These are phyloP conservation scores for Saturnispora mendoncae DNA, from an alignment of 805 yeast species.

Conservation along the genomic window DNA sequence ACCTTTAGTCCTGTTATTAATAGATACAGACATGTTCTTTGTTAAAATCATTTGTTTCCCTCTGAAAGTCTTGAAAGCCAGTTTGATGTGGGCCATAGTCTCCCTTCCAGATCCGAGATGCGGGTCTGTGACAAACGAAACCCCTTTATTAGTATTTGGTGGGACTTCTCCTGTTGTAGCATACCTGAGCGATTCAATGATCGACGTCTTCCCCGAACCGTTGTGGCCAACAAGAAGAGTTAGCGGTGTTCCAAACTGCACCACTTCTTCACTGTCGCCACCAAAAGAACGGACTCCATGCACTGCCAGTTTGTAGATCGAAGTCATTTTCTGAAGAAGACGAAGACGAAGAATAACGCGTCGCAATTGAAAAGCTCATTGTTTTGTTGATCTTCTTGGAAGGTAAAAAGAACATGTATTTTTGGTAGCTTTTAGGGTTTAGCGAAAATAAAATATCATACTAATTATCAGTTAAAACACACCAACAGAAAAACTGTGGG, in stretches of 20 bases:
- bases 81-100: conserved; percentile 82
- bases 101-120: conserved; percentile 63
- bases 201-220: conserved; percentile 94
- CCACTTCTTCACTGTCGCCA: conserved; percentile 73
- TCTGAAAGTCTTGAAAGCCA: conserved; percentile 69
- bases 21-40: conserved; percentile 67
- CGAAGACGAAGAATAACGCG: neutral
- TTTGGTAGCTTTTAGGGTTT: too few relatives aligned
- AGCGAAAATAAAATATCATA: too few relatives aligned
- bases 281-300: conserved; percentile 90
- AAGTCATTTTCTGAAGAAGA: conserved; percentile 27
- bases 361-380: too few relatives aligned
- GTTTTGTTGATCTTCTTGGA: too few relatives aligned
- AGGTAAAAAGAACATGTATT: too few relatives aligned
- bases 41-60: conserved; percentile 79
- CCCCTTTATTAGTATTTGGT: conserved; percentile 93
- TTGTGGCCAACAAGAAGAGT: conserved; percentile 93
- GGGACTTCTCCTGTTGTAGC: conserved; percentile 95
- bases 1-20: conserved; percentile 43
- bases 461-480: too few relatives aligned
- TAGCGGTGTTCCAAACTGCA: conserved; percentile 82
- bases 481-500: too few relatives aligned
- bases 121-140: conserved; percentile 84
- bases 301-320: conserved; percentile 54
- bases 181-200: conserved; percentile 87